phyloP scores from a whole-genome alignment of 371 early-diverging fungal genomes.

The Saksenaea oblongispora region DNA sequence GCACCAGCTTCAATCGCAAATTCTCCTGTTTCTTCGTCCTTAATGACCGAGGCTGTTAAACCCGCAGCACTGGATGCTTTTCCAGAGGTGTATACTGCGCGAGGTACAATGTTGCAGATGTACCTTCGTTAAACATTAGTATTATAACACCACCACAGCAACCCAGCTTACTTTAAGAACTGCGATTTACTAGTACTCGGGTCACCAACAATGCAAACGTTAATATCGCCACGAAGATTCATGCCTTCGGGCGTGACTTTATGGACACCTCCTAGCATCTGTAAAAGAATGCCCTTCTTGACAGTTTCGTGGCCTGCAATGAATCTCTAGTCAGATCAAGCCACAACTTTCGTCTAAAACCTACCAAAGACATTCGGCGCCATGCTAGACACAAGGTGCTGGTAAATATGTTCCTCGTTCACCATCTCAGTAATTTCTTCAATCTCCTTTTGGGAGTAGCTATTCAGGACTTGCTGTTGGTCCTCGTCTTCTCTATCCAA shows the following conservation, averaged over 20 bases:
- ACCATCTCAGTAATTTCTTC: slow-evolving; percentile 79
- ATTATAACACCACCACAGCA: neutral
- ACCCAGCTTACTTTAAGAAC: slow-evolving; percentile 81
- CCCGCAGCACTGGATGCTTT: slow-evolving; percentile 99
- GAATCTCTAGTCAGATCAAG: neutral
- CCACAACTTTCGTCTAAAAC: neutral
- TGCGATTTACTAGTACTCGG: slow-evolving; percentile 98
- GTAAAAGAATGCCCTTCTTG: slow-evolving; percentile 96
- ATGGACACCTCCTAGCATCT: slow-evolving; percentile 97
- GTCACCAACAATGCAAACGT: slow-evolving; percentile 99
- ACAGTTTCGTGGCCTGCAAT: slow-evolving; percentile 87
- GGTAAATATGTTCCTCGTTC: slow-evolving; percentile 60
- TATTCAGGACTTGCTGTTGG: slow-evolving; percentile 59
- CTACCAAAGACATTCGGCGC: slow-evolving; percentile 97
- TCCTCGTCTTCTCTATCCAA: slow-evolving; percentile 63
- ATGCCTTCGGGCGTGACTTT: slow-evolving; percentile 95
- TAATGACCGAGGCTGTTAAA: slow-evolving; percentile 97
- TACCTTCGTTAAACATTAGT: slow-evolving; percentile 48
- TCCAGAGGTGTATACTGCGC: slow-evolving; percentile 98
- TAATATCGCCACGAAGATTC: slow-evolving; percentile 97
- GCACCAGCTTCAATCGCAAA: slow-evolving; percentile 99
- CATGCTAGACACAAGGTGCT: slow-evolving; percentile 79
- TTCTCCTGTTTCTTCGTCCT: slow-evolving; percentile 99
- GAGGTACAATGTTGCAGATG: slow-evolving; percentile 86
- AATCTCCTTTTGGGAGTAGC: slow-evolving; percentile 72